Percentiles rank a stretch among this genome's conserved stretches.
phyloP scores from a whole-genome alignment of 441 rosid species.

The Bruguiera hainesii region DNA sequence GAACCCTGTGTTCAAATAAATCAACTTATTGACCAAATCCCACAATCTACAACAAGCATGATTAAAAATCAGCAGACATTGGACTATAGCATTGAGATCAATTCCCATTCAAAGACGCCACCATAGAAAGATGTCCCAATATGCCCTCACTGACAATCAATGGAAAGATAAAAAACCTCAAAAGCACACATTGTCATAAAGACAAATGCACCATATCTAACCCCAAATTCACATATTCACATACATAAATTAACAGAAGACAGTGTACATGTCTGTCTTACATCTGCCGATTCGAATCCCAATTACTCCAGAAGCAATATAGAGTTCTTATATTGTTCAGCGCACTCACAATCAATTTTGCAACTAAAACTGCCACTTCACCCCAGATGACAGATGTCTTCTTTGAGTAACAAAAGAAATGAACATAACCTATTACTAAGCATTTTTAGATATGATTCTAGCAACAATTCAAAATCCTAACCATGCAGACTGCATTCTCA shows the following conservation, averaged over 20 bases:
- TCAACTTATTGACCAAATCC: conserved; percentile 7
- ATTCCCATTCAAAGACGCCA: background rate
- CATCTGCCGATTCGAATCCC: no score
- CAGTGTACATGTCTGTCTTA: no score
- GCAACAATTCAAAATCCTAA: background rate
- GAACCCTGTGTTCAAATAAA: conserved; percentile 61
- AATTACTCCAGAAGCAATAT: no score
- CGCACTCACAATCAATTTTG: background rate
- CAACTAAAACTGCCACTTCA: background rate
- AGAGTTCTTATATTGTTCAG: no score
- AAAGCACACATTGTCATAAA: no score
- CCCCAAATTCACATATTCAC: no score
- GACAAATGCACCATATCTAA: no score
- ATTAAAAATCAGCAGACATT: background rate
- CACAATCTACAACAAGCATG: background rate
- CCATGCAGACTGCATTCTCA: no score
- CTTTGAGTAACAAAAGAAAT: background rate
- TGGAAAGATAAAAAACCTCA: background rate
- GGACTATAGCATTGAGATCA: conserved; percentile 3
- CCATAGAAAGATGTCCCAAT: background rate
- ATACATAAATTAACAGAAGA: no score
- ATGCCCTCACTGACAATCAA: background rate
- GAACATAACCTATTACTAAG: background rate
- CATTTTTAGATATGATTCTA: background rate
- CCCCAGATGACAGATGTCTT: background rate